These are phyloP conservation scores for Panaeolus cyanescens DNA, from an alignment of 768 basidiomycete genomes.

Conservation along the genomic window DNA sequence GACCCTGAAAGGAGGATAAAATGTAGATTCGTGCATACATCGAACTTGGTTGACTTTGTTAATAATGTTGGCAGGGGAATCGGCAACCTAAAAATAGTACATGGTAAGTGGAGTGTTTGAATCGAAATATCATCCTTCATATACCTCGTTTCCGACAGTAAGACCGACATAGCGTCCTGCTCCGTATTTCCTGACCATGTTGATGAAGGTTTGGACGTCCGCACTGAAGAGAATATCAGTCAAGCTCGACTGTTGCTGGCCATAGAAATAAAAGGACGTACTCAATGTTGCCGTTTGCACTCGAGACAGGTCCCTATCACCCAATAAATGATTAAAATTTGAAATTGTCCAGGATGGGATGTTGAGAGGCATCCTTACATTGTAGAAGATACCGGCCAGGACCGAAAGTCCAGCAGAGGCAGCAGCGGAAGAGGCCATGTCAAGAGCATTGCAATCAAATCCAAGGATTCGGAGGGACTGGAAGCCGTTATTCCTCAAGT, in stretches of 20 bases:
- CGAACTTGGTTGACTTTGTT: conserved; percentile 38
- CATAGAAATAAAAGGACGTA: conserved; percentile 12
- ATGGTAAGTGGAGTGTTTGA: not conserved
- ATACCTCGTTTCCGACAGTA: conserved; percentile 41
- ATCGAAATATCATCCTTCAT: not conserved
- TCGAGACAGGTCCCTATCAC: conserved; percentile 35
- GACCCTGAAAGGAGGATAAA: not conserved
- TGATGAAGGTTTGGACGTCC: conserved; percentile 38
- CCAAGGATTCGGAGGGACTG: conserved; percentile 35
- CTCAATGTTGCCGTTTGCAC: conserved; percentile 24
- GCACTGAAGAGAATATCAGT: conserved; percentile 21
- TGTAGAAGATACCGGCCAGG: conserved; percentile 37
- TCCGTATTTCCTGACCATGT: conserved; percentile 35
- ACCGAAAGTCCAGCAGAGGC: conserved; percentile 32
- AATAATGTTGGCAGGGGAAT: conserved; percentile 36
- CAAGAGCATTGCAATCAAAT: conserved; percentile 41
- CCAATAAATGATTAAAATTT: not conserved
- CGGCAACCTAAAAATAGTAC: conserved; percentile 20
- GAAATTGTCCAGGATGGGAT: not conserved
- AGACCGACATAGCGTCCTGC: conserved; percentile 34
- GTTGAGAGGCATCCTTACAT: conserved; percentile 17
- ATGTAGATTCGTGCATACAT: conserved; percentile 20
- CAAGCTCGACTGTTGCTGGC: not conserved
- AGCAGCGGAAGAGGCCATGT: conserved; percentile 36
- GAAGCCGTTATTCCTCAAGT: conserved; percentile 33